A percentile compares a stretch with the other conserved stretches of the same genome.
These are phyloP conservation scores for Thuidium tamariscinum DNA, from an alignment of 225 moss, liverwort and hornwort species.

Conservation along the genomic window DNA sequence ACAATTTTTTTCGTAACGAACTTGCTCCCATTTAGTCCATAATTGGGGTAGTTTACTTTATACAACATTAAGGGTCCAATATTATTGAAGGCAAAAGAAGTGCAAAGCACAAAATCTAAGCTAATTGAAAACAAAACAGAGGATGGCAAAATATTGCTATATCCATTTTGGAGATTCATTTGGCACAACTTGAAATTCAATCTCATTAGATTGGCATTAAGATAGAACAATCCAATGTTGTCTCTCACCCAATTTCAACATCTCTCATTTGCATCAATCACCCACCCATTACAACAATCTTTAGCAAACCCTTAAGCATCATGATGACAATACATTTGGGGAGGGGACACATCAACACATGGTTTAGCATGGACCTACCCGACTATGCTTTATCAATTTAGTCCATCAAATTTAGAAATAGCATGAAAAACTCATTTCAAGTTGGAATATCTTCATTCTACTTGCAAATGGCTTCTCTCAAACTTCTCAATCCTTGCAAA, in stretches of 20 bases:
- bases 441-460: not conserved
- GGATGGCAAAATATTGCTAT: too few relatives aligned
- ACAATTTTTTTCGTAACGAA: too few relatives aligned
- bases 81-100: too few relatives aligned
- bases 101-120: not conserved
- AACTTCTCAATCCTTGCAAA: not conserved
- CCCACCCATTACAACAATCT: too few relatives aligned
- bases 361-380: not conserved
- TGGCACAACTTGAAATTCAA: not conserved
- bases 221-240: too few relatives aligned
- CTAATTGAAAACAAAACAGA: not conserved
- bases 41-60: too few relatives aligned
- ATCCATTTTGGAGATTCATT: not conserved
- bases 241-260: too few relatives aligned
- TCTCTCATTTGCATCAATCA: too few relatives aligned
- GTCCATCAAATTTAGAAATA: not conserved
- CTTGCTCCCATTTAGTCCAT: too few relatives aligned
- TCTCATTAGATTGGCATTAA: not conserved
- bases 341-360: rapidly evolving
- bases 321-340: too few relatives aligned
- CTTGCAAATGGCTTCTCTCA: not conserved
- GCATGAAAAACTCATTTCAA: not conserved
- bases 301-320: too few relatives aligned
- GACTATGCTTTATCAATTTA: rapidly evolving
- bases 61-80: too few relatives aligned